Conservation (phyloP, 129 eudicot species). For the Artemisia argyi region DNA sequence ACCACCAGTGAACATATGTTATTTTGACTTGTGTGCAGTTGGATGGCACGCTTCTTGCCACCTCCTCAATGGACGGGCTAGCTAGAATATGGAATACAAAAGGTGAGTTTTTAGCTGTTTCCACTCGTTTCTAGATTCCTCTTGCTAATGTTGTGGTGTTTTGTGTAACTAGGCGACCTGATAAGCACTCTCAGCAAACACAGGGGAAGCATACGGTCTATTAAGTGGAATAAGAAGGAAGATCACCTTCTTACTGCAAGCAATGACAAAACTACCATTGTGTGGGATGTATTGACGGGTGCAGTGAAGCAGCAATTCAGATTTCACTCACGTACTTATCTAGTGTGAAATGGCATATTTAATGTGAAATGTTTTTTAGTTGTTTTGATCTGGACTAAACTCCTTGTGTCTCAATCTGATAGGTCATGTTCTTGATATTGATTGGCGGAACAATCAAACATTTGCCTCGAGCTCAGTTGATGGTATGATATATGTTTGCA, state of each 20-base stretch:
- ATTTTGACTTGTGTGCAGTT: slow-evolving; percentile 31
- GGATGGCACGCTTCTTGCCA: slow-evolving; percentile 70
- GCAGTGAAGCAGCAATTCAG: slow-evolving; percentile 45
- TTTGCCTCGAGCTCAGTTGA: slow-evolving; percentile 63
- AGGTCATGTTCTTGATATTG: slow-evolving; percentile 63
- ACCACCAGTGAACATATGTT: slow-evolving; percentile 9
- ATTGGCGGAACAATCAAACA: slow-evolving; percentile 57
- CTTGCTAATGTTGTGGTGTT: slow-evolving; percentile 15
- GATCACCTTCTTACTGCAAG: slow-evolving; percentile 63
- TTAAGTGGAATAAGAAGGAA: slow-evolving; percentile 64
- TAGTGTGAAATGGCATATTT: neutral
- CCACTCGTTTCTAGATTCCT: slow-evolving; percentile 1
- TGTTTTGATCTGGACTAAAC: neutral
- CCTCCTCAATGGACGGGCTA: slow-evolving; percentile 56
- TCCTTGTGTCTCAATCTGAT: slow-evolving; percentile 21
- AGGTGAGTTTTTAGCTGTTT: slow-evolving; percentile 35
- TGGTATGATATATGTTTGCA: slow-evolving; percentile 49
- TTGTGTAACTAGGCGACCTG: slow-evolving; percentile 42
- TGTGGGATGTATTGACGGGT: slow-evolving; percentile 48
- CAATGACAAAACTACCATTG: slow-evolving; percentile 46
- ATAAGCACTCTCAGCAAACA: slow-evolving; percentile 46
- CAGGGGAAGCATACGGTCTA: slow-evolving; percentile 38
- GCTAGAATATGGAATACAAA: slow-evolving; percentile 60
- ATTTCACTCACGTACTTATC: slow-evolving; percentile 57
- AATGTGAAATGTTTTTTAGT: neutral